These are phyloP conservation scores for Ascochyta pisi DNA, from an alignment of 2,329 filamentous ascomycete species.

Conservation along the genomic window DNA sequence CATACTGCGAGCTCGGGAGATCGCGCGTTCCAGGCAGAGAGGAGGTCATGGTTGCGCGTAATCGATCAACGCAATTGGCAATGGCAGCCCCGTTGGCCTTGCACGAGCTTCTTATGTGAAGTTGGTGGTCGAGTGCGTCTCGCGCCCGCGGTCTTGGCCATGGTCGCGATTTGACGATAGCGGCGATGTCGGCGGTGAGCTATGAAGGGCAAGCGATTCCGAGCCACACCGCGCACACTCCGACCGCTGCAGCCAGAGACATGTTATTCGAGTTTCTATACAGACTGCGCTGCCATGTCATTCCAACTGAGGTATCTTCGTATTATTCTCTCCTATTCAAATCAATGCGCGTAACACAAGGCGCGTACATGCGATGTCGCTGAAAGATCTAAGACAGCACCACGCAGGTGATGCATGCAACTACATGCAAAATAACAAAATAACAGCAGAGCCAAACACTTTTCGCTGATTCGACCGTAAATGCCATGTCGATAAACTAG, in stretches of 20 bases:
- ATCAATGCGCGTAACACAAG: not conserved
- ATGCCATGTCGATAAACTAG: not conserved
- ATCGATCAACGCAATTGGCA: not conserved
- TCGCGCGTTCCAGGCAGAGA: constrained; percentile 74
- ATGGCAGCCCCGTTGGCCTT: constrained; percentile 2
- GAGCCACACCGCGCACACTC: not conserved
- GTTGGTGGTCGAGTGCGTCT: not conserved
- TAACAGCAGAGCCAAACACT: constrained; percentile 1
- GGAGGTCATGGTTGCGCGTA: constrained; percentile 60
- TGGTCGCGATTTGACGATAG: not conserved
- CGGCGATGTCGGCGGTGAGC: constrained; percentile 15
- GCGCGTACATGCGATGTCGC: constrained; percentile 11
- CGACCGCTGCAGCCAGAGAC: not conserved
- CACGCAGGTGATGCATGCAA: constrained; percentile 5
- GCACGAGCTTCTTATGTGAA: not conserved
- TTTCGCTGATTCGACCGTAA: constrained; percentile 5
- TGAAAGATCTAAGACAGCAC: constrained; percentile 5
- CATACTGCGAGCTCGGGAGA: constrained; percentile 89
- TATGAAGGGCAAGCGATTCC: constrained; percentile 3
- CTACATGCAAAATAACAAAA: not conserved
- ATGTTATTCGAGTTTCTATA: constrained; percentile 1
- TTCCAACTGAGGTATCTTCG: constrained; percentile 3
- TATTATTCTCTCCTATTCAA: constrained; percentile 9
- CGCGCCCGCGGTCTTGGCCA: not conserved
- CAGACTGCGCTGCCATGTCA: not conserved